Conservation (phyloP, 1,139 yeast species). For the Saccharomyces hybrid region DNA sequence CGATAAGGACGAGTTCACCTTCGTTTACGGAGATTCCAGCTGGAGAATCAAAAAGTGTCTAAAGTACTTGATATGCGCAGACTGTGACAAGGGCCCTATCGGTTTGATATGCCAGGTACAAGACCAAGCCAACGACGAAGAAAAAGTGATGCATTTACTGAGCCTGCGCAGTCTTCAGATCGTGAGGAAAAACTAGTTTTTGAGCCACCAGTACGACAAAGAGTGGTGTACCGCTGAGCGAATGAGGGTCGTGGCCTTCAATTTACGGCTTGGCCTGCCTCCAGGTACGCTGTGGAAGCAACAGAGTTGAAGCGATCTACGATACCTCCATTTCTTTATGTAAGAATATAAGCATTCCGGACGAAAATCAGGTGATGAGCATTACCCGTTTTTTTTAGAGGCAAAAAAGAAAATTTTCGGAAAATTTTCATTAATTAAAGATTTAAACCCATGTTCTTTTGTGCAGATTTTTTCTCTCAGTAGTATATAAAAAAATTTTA, state of each 20-base stretch:
- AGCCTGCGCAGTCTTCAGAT: constrained; percentile 17
- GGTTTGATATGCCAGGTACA: constrained; percentile 51
- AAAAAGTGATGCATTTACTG: constrained; percentile 13
- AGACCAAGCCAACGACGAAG: constrained; percentile 19
- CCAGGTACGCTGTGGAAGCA: too few relatives aligned
- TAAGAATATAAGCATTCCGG: not conserved
- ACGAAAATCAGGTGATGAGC: not conserved
- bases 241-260: too few relatives aligned
- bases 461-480: constrained; percentile 1
- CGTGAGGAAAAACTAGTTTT: not conserved
- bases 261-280: too few relatives aligned
- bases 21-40: constrained; percentile 9
- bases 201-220: not conserved
- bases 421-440: not conserved
- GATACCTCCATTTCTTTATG: not conserved
- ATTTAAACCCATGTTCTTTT: not conserved
- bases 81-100: constrained; percentile 68
- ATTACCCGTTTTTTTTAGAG: not conserved
- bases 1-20: constrained; percentile 1
- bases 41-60: constrained; percentile 35
- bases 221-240: too few relatives aligned
- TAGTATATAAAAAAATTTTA: not conserved
- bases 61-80: constrained; percentile 56
- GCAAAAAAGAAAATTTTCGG: not conserved
- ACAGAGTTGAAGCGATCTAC: too few relatives aligned